These are phyloP conservation scores for Trichocladium uniseriatum DNA, from an alignment of 495 filamentous ascomycete genomes.

Conservation along the genomic window DNA sequence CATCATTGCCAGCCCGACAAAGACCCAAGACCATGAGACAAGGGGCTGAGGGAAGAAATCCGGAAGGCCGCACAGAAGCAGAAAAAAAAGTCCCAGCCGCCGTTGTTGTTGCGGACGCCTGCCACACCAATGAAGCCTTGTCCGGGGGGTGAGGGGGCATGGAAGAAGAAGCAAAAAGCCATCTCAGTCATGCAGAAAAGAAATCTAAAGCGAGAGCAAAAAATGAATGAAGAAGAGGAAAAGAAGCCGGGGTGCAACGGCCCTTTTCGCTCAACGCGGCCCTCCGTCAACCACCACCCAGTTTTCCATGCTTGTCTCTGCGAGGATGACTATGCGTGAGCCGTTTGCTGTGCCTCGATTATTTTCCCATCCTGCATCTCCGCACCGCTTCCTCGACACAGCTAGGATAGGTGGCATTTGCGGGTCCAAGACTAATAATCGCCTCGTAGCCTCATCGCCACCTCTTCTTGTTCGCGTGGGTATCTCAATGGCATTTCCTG, in stretches of 20 bases:
- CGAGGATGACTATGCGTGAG: constrained; percentile 8
- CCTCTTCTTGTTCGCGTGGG: constrained; percentile 11
- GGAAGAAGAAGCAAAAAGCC: constrained; percentile 32
- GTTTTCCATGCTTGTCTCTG: constrained; percentile 12
- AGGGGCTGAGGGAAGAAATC: constrained; percentile 15
- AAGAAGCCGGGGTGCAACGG: constrained; percentile 23
- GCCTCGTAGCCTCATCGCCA: constrained; percentile 7
- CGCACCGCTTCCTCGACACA: constrained; percentile 12
- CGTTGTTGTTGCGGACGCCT: constrained; percentile 24
- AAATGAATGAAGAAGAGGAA: constrained; percentile 25
- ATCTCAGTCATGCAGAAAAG: constrained; percentile 40
- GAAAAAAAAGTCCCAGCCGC: constrained; percentile 18
- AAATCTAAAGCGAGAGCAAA: constrained; percentile 30
- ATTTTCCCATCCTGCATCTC: constrained; percentile 4
- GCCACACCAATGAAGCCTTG: constrained; percentile 32
- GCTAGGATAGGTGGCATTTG: constrained; percentile 10
- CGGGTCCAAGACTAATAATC: constrained; percentile 10
- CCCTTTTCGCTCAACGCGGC: constrained; percentile 17
- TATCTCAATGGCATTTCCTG: constrained; percentile 16
- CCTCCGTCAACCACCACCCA: constrained; percentile 18
- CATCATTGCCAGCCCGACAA: constrained; percentile 11
- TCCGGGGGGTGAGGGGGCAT: constrained; percentile 20
- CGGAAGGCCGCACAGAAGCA: constrained; percentile 26
- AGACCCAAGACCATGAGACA: constrained; percentile 14
- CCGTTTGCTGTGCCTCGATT: constrained; percentile 2